Conservation (phyloP, 2,329 filamentous ascomycete genomes). For the Cladosporium sphaerospermum region DNA sequence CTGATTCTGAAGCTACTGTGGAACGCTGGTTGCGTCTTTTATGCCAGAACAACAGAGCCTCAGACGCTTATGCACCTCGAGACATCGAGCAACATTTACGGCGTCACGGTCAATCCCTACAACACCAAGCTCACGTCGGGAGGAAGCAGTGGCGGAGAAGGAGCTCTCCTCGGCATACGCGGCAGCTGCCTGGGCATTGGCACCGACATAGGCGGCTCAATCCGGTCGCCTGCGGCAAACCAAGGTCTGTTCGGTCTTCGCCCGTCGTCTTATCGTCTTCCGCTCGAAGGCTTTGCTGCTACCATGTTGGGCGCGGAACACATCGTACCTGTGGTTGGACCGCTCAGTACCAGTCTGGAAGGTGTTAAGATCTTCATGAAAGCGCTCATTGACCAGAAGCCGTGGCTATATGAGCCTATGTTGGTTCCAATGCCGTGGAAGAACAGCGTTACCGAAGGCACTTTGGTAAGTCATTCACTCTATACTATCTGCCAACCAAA, state of each 20-base stretch:
- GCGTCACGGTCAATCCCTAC: constrained; percentile 49
- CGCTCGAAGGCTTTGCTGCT: constrained; percentile 33
- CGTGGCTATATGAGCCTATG: constrained; percentile 54
- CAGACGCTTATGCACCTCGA: constrained; percentile 52
- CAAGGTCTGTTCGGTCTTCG: constrained; percentile 41
- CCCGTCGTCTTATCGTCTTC: constrained; percentile 36
- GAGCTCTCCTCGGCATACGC: constrained; percentile 46
- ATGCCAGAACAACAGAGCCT: constrained; percentile 49
- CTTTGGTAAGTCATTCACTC: constrained; percentile 15
- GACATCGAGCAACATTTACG: constrained; percentile 46
- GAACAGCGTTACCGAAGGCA: constrained; percentile 7
- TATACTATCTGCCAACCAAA: background rate
- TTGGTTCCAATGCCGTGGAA: constrained; percentile 55
- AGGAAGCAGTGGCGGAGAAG: constrained; percentile 53
- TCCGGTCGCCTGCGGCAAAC: constrained; percentile 43
- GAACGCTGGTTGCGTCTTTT: constrained; percentile 47
- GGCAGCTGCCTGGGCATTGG: constrained; percentile 50
- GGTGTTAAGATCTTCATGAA: constrained; percentile 51
- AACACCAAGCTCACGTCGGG: constrained; percentile 48
- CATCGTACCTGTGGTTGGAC: constrained; percentile 48
- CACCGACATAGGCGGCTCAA: constrained; percentile 48
- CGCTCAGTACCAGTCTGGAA: constrained; percentile 47
- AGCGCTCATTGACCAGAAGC: constrained; percentile 45
- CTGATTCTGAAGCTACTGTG: constrained; percentile 44
- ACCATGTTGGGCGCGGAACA: constrained; percentile 41